Evolutionary conservation across 257 asterid species (phyloP).

Genomic region (Solanum lycopersicoides): DNA sequence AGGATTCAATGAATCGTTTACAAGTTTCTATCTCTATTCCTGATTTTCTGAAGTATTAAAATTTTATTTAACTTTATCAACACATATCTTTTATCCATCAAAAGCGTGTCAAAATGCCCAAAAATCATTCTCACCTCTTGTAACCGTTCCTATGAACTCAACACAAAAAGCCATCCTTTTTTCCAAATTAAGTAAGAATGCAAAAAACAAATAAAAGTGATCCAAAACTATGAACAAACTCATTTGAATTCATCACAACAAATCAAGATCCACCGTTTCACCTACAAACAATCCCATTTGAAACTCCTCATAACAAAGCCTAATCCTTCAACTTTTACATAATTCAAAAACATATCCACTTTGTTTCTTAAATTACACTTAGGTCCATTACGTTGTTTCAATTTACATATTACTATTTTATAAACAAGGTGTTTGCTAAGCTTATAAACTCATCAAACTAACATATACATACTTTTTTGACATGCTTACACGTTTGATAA

Average conservation of each 20-base stretch:
- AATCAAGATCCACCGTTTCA: not conserved
- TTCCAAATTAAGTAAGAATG: not conserved
- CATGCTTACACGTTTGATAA: not conserved
- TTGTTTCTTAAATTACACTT: not conserved
- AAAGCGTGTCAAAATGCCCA: not conserved
- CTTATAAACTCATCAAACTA: not conserved
- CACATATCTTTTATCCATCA: too few relatives aligned
- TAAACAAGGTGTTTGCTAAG: not conserved
- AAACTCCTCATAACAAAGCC: not conserved
- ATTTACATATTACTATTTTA: not conserved
- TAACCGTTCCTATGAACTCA: not conserved
- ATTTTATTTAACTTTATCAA: not conserved
- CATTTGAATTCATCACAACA: not conserved
- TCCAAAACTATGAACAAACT: not conserved
- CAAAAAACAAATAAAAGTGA: not conserved
- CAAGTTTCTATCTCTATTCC: accelerated
- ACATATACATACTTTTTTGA: not conserved
- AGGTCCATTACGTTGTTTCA: not conserved
- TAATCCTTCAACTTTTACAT: not conserved
- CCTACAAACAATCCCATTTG: not conserved
- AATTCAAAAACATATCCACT: not conserved
- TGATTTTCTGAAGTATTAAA: not conserved
- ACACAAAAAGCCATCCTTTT: not conserved
- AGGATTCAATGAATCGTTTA: not conserved
- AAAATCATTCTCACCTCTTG: not conserved